Conservation (phyloP, 306 rosid species). For the Prunus padus region DNA sequence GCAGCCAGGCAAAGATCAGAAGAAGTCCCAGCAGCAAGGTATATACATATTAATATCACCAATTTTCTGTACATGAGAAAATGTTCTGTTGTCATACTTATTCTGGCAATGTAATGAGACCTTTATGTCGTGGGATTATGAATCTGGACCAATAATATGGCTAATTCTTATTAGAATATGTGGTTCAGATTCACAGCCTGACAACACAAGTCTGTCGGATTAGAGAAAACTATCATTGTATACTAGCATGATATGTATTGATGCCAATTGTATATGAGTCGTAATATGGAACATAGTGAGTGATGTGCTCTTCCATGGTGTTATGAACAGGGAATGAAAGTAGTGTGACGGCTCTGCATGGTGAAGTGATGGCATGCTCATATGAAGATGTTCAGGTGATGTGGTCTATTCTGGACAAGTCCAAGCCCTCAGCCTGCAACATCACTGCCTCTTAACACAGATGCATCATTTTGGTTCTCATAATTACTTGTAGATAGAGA, state of each 20-base stretch:
- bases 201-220: background rate
- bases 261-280: background rate
- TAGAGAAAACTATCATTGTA: too few species aligned
- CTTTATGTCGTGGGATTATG: background rate
- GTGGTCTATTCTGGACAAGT: slow-evolving; percentile 96
- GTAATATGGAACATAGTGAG: background rate
- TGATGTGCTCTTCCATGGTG: background rate
- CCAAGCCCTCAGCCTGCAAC: slow-evolving; percentile 58
- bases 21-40: slow-evolving; percentile 69
- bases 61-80: background rate
- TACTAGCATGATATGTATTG: background rate
- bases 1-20: slow-evolving; percentile 52
- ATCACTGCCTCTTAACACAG: slow-evolving; percentile 41
- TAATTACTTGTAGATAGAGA: slow-evolving; percentile 5
- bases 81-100: background rate
- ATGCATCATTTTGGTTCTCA: background rate
- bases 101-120: background rate
- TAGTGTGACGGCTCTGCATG: slow-evolving; percentile 66
- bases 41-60: background rate
- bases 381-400: slow-evolving; percentile 96
- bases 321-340: slow-evolving; percentile 54
- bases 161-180: background rate
- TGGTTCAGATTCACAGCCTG: background rate
- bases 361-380: slow-evolving; percentile 94
- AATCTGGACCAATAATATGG: background rate